phyloP scores from a whole-genome alignment of 805 yeast species.

The Lachancea cidri region DNA sequence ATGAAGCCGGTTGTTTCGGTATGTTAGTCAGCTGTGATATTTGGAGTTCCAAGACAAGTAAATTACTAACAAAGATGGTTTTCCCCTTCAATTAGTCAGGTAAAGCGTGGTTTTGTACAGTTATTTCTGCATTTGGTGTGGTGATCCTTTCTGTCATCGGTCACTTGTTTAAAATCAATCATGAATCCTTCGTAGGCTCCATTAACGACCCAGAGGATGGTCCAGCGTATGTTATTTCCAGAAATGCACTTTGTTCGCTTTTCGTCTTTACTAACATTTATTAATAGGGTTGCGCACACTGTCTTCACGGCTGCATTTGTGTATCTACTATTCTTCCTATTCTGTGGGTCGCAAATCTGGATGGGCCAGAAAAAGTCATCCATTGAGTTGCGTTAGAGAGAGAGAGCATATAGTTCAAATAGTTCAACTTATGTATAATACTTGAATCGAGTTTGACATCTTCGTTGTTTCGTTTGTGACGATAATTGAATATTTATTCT shows the following conservation, averaged over 20 bases:
- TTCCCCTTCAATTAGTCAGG: constrained; percentile 44
- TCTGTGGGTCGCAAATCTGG: constrained; percentile 84
- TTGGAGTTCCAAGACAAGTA: background rate
- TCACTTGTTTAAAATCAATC: constrained; percentile 68
- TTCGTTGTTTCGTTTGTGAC: background rate
- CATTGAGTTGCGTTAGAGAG: constrained; percentile 43
- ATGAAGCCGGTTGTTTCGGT: constrained; percentile 49
- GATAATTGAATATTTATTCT: background rate
- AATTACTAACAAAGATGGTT: constrained; percentile 1
- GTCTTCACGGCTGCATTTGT: constrained; percentile 85
- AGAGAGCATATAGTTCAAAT: constrained; percentile 1
- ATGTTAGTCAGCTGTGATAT: constrained; percentile 19
- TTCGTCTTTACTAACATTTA: constrained; percentile 4
- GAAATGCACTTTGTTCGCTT: constrained; percentile 2
- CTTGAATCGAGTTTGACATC: background rate
- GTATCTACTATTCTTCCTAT: constrained; percentile 71
- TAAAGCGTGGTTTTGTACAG: constrained; percentile 93
- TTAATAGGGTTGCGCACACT: constrained; percentile 71
- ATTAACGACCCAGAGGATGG: constrained; percentile 90
- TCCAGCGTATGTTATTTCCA: constrained; percentile 48
- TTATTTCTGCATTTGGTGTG: constrained; percentile 87
- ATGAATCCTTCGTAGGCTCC: constrained; percentile 92
- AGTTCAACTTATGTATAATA: background rate
- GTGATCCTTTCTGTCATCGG: constrained; percentile 84
- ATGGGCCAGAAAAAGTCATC: constrained; percentile 59